These are phyloP conservation scores for Cladosporium sp. DNA, from an alignment of 2,329 filamentous ascomycete species.

Conservation along the genomic window DNA sequence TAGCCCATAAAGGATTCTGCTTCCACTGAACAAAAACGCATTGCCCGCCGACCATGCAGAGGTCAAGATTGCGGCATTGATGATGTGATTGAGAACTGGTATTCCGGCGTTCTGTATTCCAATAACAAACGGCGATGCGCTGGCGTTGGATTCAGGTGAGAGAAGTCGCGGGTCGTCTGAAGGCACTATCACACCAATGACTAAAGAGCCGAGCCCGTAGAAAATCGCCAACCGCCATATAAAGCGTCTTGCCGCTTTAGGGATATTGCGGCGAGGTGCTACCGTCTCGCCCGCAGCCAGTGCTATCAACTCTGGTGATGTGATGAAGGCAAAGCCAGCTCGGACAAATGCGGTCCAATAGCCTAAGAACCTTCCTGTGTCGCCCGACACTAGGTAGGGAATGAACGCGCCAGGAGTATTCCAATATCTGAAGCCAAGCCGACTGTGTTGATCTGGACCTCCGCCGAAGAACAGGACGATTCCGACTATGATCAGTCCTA, in stretches of 20 bases:
- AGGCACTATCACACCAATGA: conserved; percentile 37
- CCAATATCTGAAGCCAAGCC: conserved; percentile 43
- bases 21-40: conserved; percentile 49
- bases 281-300: conserved; percentile 21
- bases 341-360: conserved; percentile 31
- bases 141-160: conserved; percentile 27
- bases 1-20: conserved; percentile 50
- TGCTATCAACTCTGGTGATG: conserved; percentile 20
- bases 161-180: conserved; percentile 34
- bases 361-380: conserved; percentile 38
- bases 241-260: conserved; percentile 20
- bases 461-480: conserved; percentile 40
- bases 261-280: conserved; percentile 18
- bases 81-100: conserved; percentile 55
- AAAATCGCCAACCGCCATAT: conserved; percentile 30
- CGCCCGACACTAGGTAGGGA: conserved; percentile 33
- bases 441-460: conserved; percentile 35
- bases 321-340: conserved; percentile 23
- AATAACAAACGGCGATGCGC: conserved; percentile 53
- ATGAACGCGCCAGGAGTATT: conserved; percentile 40
- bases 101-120: conserved; percentile 59
- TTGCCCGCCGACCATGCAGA: conserved; percentile 59
- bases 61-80: conserved; percentile 65
- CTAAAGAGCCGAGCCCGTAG: conserved; percentile 36
- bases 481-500: conserved; percentile 42